Evolutionary conservation across 305 asterid genomes (phyloP), one percentile per base, ranked within the genome.

Genomic region (Euphrasia arctica): DNA sequence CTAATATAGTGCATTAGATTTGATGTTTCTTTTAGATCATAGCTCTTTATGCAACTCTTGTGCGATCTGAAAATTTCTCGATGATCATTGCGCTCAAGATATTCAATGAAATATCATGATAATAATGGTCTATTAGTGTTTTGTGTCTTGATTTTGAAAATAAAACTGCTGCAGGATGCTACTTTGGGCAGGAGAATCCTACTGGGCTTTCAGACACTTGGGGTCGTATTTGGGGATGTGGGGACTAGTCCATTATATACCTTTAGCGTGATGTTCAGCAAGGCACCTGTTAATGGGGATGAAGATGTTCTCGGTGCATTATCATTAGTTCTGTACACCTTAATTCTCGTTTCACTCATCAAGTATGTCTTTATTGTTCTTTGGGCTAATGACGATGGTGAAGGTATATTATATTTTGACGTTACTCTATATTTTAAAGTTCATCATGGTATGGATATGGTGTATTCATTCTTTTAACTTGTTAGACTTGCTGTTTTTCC

Each of bases 381-480:
- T 54, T 91, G 95, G 96, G 99, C 98, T 9, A 94, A 94, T 68
- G 99, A 94, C 69, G 95, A 94, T 62, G 99, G 99, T 71, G 98
- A 94, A 94, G 99, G 99, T 94, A 85, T 63, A 74, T 56, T 54
- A 27, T 60, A 61, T 57, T 18, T 70, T 63, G 55, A 22, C 29
- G 25, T 60, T 60, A 22, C 63, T 9, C 64, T 49, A 1, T 28
- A 15, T 27, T 48, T 60, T 47, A 41, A n/a, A 28, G 27, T 45
- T 15, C 31, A 60, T 61, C n/a, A 31, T 45, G 70, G 62, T 65
- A 45, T 65, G 54, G 22, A 29, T 52, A 62, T 64, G 11, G 68
- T 62, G 66, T 64, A 34, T 60, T 48, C 64, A 57, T 42, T 32
- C 63, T 70, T 18, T 66, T 45, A 54, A 42, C 47, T 66, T 70